phyloP scores from a whole-genome alignment of 805 yeast species.

The Ogataea paradorogensis region DNA sequence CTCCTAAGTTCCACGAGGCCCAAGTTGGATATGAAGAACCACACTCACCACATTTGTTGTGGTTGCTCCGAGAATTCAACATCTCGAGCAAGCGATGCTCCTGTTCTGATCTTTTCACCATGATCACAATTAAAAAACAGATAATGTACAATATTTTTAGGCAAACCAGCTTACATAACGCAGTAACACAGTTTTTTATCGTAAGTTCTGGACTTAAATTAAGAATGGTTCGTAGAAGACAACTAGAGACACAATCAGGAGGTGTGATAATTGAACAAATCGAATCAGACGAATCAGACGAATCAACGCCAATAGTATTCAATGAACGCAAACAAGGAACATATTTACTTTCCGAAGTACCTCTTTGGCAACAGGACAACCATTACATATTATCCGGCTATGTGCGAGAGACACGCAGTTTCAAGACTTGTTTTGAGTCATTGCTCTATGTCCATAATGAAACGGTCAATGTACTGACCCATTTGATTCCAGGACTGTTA shows the following conservation, averaged over 20 bases:
- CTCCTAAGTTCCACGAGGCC: conserved; percentile 51
- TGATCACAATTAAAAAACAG: background rate
- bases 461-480: conserved; percentile 50
- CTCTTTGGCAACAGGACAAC: conserved; percentile 57
- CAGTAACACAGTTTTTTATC: background rate
- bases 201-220: background rate
- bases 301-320: background rate
- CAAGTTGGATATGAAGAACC: conserved; percentile 61
- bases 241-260: background rate
- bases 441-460: conserved; percentile 50
- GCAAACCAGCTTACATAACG: background rate
- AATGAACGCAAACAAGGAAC: background rate
- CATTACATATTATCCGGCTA: conserved; percentile 50
- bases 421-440: conserved; percentile 38
- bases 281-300: background rate
- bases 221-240: background rate
- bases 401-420: conserved; percentile 45
- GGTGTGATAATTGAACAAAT: no score
- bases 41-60: conserved; percentile 80
- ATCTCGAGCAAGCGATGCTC: conserved; percentile 48
- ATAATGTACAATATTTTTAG: background rate
- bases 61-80: conserved; percentile 56
- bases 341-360: conserved; percentile 41
- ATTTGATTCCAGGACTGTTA: conserved; percentile 44
- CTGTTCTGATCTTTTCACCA: conserved; percentile 18